A percentile compares a stretch with the other conserved stretches of the same genome.
Evolutionary conservation across 1,284 basidiomycete species (phyloP).

Genomic region (Ganoderma sinense): DNA sequence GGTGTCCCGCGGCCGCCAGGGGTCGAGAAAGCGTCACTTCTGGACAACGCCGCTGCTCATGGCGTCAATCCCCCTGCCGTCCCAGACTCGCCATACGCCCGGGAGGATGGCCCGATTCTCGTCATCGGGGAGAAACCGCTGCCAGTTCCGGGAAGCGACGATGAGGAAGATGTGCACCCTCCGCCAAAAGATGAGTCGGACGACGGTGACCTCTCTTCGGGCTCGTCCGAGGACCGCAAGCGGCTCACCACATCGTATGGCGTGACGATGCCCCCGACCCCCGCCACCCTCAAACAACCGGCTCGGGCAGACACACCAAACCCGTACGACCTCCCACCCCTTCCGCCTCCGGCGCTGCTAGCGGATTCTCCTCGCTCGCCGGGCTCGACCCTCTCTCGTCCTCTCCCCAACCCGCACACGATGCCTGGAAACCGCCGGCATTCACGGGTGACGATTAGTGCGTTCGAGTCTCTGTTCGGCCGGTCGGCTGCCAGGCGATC

Average conservation of each 20-base stretch:
- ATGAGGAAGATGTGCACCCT: background rate
- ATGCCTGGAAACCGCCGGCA: background rate
- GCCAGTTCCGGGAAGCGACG: slow-evolving; percentile 7
- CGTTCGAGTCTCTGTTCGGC: slow-evolving; percentile 1
- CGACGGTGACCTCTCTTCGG: background rate
- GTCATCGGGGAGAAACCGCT: slow-evolving; percentile 18
- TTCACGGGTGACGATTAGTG: background rate
- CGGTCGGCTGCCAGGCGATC: background rate
- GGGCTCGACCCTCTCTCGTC: background rate
- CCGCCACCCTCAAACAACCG: background rate
- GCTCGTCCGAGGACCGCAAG: background rate
- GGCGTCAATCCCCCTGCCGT: background rate
- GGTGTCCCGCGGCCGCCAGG: background rate
- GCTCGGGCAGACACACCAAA: slow-evolving; percentile 14
- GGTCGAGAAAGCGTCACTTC: background rate
- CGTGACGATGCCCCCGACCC: background rate
- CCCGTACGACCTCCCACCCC: slow-evolving; percentile 5
- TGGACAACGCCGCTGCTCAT: background rate
- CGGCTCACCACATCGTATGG: slow-evolving; percentile 12
- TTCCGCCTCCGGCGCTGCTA: background rate
- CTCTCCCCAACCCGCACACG: slow-evolving; percentile 3
- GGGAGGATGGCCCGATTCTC: slow-evolving; percentile 2
- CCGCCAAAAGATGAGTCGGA: background rate
- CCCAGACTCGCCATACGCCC: background rate
- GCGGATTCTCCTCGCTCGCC: background rate